phyloP scores from a whole-genome alignment of 805 yeast genomes.

The Metschnikowia borealis region DNA sequence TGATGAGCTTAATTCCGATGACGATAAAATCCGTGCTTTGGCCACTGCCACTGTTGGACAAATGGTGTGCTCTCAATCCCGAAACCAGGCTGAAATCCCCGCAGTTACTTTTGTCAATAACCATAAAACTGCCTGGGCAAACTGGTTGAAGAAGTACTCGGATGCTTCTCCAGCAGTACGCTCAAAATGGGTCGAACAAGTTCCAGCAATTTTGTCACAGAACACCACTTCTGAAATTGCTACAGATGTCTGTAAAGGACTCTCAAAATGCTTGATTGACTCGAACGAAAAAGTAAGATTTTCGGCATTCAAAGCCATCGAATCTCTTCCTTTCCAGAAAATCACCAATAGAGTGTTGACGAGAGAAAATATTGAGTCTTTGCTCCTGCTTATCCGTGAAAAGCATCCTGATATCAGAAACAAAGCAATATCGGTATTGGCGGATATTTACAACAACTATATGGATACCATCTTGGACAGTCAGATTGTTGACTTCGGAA shows the following conservation, averaged over 20 bases:
- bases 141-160: conserved; percentile 71
- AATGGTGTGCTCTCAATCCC: conserved; percentile 42
- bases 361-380: conserved; percentile 45
- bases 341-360: conserved; percentile 48
- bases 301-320: conserved; percentile 51
- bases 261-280: conserved; percentile 69
- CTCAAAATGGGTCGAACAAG: conserved; percentile 62
- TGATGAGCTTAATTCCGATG: conserved; percentile 74
- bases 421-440: conserved; percentile 50
- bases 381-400: conserved; percentile 68
- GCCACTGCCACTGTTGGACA: conserved; percentile 74
- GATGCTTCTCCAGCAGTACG: conserved; percentile 68
- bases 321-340: conserved; percentile 41
- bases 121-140: conserved; percentile 58
- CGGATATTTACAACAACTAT: conserved; percentile 52
- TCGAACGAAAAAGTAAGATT: conserved; percentile 70
- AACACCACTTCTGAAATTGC: conserved; percentile 49
- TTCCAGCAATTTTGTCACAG: conserved; percentile 42
- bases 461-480: conserved; percentile 18
- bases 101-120: conserved; percentile 53
- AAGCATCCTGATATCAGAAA: conserved; percentile 62
- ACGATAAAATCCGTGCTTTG: conserved; percentile 53
- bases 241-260: conserved; percentile 40
- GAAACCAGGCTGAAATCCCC: conserved; percentile 32
- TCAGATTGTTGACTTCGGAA: conserved; percentile 30